Evolutionary conservation across 345 rosid genomes (phyloP).

Genomic region (Aquilaria malaccensis): DNA sequence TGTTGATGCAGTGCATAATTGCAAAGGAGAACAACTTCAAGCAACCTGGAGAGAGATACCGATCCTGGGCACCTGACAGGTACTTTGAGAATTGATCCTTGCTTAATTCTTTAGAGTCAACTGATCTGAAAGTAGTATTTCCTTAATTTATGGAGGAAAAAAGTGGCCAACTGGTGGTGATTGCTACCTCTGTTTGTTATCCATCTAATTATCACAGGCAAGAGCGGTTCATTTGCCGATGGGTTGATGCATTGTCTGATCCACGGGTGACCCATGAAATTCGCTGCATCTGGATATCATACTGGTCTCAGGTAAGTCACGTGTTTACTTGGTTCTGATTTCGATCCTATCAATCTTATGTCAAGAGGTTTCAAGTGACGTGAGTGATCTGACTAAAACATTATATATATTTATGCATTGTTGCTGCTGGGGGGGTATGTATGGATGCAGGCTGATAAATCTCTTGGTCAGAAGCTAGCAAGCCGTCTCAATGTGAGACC

Average conservation of each 20-base stretch:
- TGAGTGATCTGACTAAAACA: not conserved
- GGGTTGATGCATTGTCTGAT: slow-evolving; percentile 71
- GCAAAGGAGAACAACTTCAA: slow-evolving; percentile 89
- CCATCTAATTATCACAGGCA: slow-evolving; percentile 42
- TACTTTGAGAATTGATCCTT: slow-evolving; percentile 13
- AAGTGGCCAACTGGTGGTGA: not conserved
- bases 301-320: slow-evolving; percentile 65
- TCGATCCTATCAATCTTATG: not conserved
- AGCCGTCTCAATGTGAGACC: slow-evolving; percentile 65
- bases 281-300: slow-evolving; percentile 78
- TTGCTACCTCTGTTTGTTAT: not conserved
- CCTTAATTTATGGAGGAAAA: no score
- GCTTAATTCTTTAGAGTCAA: no score
- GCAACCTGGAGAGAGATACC: slow-evolving; percentile 90
- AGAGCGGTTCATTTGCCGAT: slow-evolving; percentile 69
- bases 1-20: slow-evolving; percentile 54
- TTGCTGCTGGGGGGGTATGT: not conserved
- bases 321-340: not conserved
- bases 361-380: no score
- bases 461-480: slow-evolving; percentile 84
- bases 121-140: no score
- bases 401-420: not conserved
- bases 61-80: slow-evolving; percentile 84
- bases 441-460: slow-evolving; percentile 42
- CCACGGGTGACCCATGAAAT: slow-evolving; percentile 85